phyloP scores from a whole-genome alignment of 2,329 filamentous ascomycete species.

The Cercospora sp. region DNA sequence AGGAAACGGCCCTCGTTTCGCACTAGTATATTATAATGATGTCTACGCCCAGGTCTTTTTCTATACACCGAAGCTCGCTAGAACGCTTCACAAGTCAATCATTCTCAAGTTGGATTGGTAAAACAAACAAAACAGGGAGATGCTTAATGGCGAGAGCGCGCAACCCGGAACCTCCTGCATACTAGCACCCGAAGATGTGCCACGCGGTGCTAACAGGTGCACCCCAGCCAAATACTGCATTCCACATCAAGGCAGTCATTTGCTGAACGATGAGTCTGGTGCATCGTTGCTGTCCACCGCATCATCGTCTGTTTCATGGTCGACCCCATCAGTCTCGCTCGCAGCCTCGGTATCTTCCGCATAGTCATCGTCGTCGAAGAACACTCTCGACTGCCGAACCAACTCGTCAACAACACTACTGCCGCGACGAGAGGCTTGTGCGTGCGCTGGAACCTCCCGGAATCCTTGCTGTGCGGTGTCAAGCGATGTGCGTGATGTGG shows the following conservation, averaged over 20 bases:
- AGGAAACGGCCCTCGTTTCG: not conserved
- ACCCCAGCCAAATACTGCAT: constrained; percentile 3
- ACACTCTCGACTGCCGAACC: constrained; percentile 48
- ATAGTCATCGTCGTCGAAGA: constrained; percentile 50
- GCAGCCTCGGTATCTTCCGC: constrained; percentile 32
- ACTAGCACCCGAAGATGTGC: not conserved
- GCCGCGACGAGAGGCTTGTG: constrained; percentile 25
- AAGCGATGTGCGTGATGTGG: constrained; percentile 24
- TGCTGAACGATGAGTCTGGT: not conserved
- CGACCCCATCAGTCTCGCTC: constrained; percentile 14
- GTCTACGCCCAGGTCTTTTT: not conserved
- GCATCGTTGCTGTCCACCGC: not conserved
- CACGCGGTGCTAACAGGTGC: not conserved
- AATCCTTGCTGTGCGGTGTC: constrained; percentile 28
- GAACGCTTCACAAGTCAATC: not conserved
- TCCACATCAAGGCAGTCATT: not conserved
- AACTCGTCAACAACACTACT: constrained; percentile 47
- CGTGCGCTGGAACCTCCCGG: constrained; percentile 16
- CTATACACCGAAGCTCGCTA: not conserved
- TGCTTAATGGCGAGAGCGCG: not conserved
- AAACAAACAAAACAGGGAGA: not conserved
- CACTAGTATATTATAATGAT: not conserved
- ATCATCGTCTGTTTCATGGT: constrained; percentile 16
- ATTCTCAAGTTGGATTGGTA: not conserved
- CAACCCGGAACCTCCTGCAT: not conserved